phyloP scores from a whole-genome alignment of 2,329 filamentous ascomycete genomes.

The Pseudogymnoascus sp. region DNA sequence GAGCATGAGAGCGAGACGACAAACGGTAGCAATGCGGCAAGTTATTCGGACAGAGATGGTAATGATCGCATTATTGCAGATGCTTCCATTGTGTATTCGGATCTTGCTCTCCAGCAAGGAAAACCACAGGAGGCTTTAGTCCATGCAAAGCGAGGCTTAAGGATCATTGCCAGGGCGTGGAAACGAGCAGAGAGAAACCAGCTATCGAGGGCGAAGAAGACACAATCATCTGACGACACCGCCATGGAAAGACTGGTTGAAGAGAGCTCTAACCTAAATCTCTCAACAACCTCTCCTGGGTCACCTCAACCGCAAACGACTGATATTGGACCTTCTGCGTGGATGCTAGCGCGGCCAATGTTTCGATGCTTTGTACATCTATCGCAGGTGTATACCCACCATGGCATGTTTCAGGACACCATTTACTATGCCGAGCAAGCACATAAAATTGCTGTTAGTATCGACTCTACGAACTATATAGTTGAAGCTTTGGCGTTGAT shows the following conservation, averaged over 20 bases:
- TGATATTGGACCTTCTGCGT: conserved; percentile 57
- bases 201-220: conserved; percentile 6
- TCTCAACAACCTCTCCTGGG: conserved; percentile 30
- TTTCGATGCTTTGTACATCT: conserved; percentile 65
- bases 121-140: conserved; percentile 49
- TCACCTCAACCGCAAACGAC: conserved; percentile 31
- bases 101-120: conserved; percentile 34
- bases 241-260: conserved; percentile 24
- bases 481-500: conserved; percentile 48
- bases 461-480: conserved; percentile 32
- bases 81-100: conserved; percentile 28
- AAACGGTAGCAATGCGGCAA: conserved; percentile 13
- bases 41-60: conserved; percentile 17
- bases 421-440: conserved; percentile 82
- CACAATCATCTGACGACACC: conserved; percentile 9
- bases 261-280: conserved; percentile 28
- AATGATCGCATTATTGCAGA: conserved; percentile 29
- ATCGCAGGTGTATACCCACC: conserved; percentile 69
- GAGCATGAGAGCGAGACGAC: conserved; percentile 20
- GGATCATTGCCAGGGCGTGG: conserved; percentile 34
- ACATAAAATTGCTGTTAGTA: conserved; percentile 54
- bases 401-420: conserved; percentile 82
- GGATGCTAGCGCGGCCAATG: conserved; percentile 68
- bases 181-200: conserved; percentile 21
- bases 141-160: conserved; percentile 49